Base-by-base conservation (phyloP, 2,329 filamentous ascomycete species). In the Fusarium zealandicum region DNA sequence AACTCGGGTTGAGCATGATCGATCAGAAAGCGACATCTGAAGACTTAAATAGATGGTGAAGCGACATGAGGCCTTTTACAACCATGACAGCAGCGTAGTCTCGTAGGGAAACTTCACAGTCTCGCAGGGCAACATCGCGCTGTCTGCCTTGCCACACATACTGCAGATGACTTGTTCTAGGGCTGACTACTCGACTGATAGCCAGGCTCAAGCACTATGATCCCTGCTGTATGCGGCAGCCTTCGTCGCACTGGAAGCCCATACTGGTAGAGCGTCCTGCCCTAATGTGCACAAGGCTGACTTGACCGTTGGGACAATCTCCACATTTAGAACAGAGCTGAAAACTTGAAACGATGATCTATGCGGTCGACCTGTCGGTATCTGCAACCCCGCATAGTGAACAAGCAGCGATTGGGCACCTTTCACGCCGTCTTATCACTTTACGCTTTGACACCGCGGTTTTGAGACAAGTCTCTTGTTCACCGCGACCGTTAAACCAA, bases 251-350 rank as follows among this genome's bases (percentile, higher is more conserved):
- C 8, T 33, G 33, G 27, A 48, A 48, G 11, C 55, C 47, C 1
- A 30, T 32, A 40, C 17, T 48, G 33, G 54, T 6, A 16, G 25
- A 10, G 6, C 10, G 17, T 28, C 27, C 11, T 14, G 7, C 3
- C 17, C 11, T 22, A 39, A 35, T 14, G n/a, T 17, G 45, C 35
- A 33, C 40, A 58, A 58, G 55, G 54, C 54, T 58, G 54, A 58
- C 22, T 33, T 1, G 7, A 7, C 40, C 30, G 14, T 30, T 4
- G 25, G 28, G 39, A 47, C 28, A 22, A 35, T 5, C 55, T 39
- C 47, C 46, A 49, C 32, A 31, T 14, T 31, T 38, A 16, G 4
- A 36, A 14, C 12, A 43, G 14, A 57, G 52, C 52, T 57, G 52
- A 57, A 42, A 45, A 27, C 12, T 36, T 51, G 43, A 46, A 10